Conservation (phyloP, 768 basidiomycete genomes). For the Xerocomellus amylosporus region DNA sequence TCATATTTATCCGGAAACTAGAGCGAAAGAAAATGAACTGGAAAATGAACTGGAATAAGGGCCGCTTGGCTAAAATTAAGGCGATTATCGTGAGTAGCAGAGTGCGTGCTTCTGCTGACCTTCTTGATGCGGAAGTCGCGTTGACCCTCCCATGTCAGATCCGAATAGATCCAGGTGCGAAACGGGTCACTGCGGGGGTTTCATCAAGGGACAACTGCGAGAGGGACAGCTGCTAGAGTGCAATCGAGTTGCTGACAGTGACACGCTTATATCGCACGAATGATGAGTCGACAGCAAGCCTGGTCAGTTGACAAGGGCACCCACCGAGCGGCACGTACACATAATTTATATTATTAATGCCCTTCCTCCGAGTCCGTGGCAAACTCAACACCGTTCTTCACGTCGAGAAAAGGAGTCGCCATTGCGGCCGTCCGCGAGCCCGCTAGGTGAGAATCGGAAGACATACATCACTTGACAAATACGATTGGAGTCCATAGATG, state of each 20-base stretch:
- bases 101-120: conserved; percentile 12
- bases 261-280: neutral
- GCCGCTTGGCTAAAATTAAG: conserved; percentile 30
- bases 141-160: conserved; percentile 13
- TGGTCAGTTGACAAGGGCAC: neutral
- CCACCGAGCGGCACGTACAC: conserved; percentile 1
- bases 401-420: conserved; percentile 12
- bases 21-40: conserved; percentile 10
- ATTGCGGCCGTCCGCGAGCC: conserved; percentile 11
- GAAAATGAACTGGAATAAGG: conserved; percentile 16
- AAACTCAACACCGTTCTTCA: neutral
- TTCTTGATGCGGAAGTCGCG: conserved; percentile 28
- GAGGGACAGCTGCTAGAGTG: neutral
- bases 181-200: conserved; percentile 6
- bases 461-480: neutral
- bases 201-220: conserved; percentile 1
- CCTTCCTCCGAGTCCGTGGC: neutral
- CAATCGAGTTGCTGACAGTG: neutral
- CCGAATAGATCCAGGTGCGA: conserved; percentile 20
- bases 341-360: neutral
- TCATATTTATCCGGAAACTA: conserved; percentile 30
- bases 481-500: neutral
- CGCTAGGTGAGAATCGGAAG: conserved; percentile 18
- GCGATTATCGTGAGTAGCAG: conserved; percentile 27
- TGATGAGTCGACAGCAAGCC: neutral